Evolutionary conservation across 768 basidiomycete genomes (phyloP), one percentile per base, ranked within the genome.

Genomic region (Termitomyces sp.): DNA sequence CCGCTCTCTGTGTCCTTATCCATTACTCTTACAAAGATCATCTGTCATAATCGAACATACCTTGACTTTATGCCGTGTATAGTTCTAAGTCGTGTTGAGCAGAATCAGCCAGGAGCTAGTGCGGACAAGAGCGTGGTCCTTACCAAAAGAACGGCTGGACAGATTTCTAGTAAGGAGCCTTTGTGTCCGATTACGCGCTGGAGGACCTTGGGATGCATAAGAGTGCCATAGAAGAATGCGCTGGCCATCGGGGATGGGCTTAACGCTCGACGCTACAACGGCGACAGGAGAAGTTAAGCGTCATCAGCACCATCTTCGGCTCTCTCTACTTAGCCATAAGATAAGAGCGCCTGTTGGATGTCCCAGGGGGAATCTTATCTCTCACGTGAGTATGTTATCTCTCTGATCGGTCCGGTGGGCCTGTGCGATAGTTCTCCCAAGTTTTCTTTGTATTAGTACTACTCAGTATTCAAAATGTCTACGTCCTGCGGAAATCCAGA

Each of bases 201-300:
- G 39, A 97, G 75, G 65, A 98, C 88, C 51, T 81, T 82, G 6
- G 94, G 93, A 65, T 94, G 92, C 79, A 95, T 85, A 22, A 98
- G 75, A 0, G 92, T 96, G 13, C 95, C 95, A 70, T 95, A 94
- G 75, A 93, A 90, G 71, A 94, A 95, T 18, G 86, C 86, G 20
- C 62, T 60, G 18, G 52, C 46, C 62, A 63, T 63, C 7, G 28
- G n/a, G 10, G 15, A 48, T 13, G 20, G 16, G 24, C 36, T 24
- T 51, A 5, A n/a, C 9, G 18, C 50, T 36, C 16, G 4, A 24
- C 24, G 16, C 18, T n/a, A 51, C 36, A n/a, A n/a, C 36, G 39
- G 8, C n/a, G 37, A 29, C 12, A 12, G 29, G n/a, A 28, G 51
- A 36, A 4, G 24, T 9, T 9, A 37, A 24, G 15, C 26, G 36